Base-by-base conservation (phyloP, 1,284 basidiomycete genomes). In the Microbotryum intermedium region DNA sequence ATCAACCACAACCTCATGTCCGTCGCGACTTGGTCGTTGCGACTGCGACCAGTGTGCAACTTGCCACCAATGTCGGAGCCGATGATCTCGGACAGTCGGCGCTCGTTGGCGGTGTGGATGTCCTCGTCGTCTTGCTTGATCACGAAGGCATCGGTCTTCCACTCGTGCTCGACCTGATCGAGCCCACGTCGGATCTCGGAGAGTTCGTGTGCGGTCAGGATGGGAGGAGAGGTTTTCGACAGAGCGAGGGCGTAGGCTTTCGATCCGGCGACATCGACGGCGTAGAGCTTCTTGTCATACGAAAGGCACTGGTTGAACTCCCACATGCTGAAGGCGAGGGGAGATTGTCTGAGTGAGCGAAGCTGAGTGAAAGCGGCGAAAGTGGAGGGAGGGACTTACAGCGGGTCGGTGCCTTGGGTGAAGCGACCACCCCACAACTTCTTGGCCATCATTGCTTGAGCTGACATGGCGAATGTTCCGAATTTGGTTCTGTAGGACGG, bases 71-170 rank as follows among this genome's bases (percentile, higher is more conserved):
- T 82, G 55, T 76, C 75, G 23, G 86, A 80, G 0, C 94, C 94
- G 61, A 98, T 90, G 61, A 97, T 77, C 78, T 98, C 94, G 67
- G 85, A 90, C 69, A 98, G 77, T 34, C 94, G 82, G 57, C 95
- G 86, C 76, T 98, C 94, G 73, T 98, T 98, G 60, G 95, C 95
- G n/a, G 94, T 98, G 75, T 98, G 94, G 63, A 98, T 97, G 73
- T 98, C 94, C 73, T 98, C 94, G 73, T 98, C 94, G 69, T 94
- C 91, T 18, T 83, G 78, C 62, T 84, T 78, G 48, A 84, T 77
- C 63, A 78, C 72, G 72, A 95, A 94, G 84, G 90, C 69, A 56
- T 85, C 85, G 28, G 78, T 77, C 68, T 81, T 81, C 94, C 94
- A 98, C 77, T 97, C 94, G 69, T 83, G 77, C 60, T 82, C 84